A percentile compares a stretch with the other conserved stretches of the same genome.
Conservation (phyloP, 2,329 filamentous ascomycete genomes). For the Teratosphaeria pseudoeucalypti region DNA sequence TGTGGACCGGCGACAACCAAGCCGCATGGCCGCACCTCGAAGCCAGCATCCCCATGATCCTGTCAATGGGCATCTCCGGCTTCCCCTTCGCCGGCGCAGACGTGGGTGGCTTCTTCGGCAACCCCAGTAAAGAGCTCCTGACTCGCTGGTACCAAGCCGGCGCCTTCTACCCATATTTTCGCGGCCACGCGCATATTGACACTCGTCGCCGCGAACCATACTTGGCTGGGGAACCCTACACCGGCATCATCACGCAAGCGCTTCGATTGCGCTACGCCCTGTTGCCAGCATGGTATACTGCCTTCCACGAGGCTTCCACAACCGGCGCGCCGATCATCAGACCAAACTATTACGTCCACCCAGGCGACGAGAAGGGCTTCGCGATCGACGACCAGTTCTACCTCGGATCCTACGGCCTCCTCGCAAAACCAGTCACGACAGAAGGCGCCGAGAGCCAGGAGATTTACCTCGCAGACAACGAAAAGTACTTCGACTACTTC, state of each 20-base stretch:
- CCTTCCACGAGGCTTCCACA: constrained; percentile 79
- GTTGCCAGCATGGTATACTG: constrained; percentile 91
- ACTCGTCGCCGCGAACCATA: constrained; percentile 91
- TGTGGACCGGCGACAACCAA: constrained; percentile 99
- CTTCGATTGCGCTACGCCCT: constrained; percentile 81
- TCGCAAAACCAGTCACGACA: constrained; percentile 82
- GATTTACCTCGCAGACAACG: constrained; percentile 79
- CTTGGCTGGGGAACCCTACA: constrained; percentile 73
- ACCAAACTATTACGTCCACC: constrained; percentile 89
- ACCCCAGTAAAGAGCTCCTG: constrained; percentile 83
- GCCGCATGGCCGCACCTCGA: constrained; percentile 84
- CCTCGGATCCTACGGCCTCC: constrained; percentile 72
- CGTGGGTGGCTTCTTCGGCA: constrained; percentile 96
- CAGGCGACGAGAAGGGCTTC: constrained; percentile 76
- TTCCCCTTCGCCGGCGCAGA: constrained; percentile 93
- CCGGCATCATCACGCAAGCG: constrained; percentile 74
- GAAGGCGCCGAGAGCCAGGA: constrained; percentile 63
- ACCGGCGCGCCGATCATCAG: constrained; percentile 79
- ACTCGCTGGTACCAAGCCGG: constrained; percentile 95
- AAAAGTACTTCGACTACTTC: constrained; percentile 93
- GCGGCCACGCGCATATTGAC: constrained; percentile 93
- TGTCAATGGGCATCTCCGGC: constrained; percentile 84
- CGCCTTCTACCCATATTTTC: constrained; percentile 97
- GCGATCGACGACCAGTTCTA: constrained; percentile 88
- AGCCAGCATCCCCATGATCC: constrained; percentile 83